Evolutionary conservation across 2,329 filamentous ascomycete species (phyloP), one percentile per base, ranked within the genome.

Genomic region (Raffaelea arxii): DNA sequence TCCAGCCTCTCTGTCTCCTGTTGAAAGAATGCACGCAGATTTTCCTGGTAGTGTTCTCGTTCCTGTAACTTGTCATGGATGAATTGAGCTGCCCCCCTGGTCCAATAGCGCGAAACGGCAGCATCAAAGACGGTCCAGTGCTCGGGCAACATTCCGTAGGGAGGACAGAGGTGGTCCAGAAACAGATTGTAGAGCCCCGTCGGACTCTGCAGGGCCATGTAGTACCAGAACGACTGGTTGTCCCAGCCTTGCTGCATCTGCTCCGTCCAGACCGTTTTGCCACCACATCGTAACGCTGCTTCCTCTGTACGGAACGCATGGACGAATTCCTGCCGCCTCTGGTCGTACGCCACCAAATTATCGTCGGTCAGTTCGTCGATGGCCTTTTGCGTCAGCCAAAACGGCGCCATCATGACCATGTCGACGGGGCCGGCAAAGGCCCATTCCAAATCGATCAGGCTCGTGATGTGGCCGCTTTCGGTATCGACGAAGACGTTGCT

Each of bases 401-500:
- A 43, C n/a, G 27, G 41, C 12, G 21, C 27, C 18, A 5, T 19
- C 7, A 24, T 32, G 27, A 9, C 6, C 41, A 36, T 43, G n/a
- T 36, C 27, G 18, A 36, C 7, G 10, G 30, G 41, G 4, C 27
- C 9, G 2, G 16, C 41, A 7, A 7, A 36, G 12, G 41, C 48
- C 59, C 55, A 61, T 47, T 62, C 58, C 43, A 56, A 54, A 44
- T 62, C 58, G 12, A 62, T 56, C 2, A 61, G 30, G 49, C 54
- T 53, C 25, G 54, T 60, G 35, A 61, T 51, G 45, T 62, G 60
- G 55, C 56, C 57, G 37, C 58, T 46, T 47, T 58, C 43, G 39
- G 6, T n/a, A 47, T 63, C 58, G 38, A 61, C 57, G 43, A 61
- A 58, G 40, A 62, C 56, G 45, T 62, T 62, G 42, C 55, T 58